Evolutionary conservation across 345 rosid genomes (phyloP), one percentile per base, ranked within the genome.

Genomic region (Dipteronia dyeriana): DNA sequence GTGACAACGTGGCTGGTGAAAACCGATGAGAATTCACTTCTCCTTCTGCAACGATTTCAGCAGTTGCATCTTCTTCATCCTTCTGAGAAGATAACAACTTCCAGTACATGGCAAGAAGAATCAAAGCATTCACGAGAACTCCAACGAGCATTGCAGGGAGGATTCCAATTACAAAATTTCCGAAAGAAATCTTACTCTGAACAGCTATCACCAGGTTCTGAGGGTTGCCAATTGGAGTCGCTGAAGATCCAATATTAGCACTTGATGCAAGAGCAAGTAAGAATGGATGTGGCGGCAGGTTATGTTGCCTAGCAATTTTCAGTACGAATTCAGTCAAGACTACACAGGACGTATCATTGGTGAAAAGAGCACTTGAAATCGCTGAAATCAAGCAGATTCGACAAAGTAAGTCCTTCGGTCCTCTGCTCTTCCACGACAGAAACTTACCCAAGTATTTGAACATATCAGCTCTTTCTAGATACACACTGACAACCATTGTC

Each of bases 171-270:
- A 93, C 79, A 82, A 95, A 95, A 20, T 62, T 73, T 70, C 90
- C 88, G 29, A 91, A 95, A 0, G 94, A 68, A 71, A 91, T 89
- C 81, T 76, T 79, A 75, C 94, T 90, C 73, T 88, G 89, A 66
- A 95, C 86, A 1, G 97, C 97, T 14, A 93, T 91, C 20, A 93
- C 91, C 74, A 95, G 85, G 77, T 93, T 93, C 71, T 95, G 98
- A 4, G 97, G 98, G 61, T 95, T 95, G 38, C 99, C 97, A 74
- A 93, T 95, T 0, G 97, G 94, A 78, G 98, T 93, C 2, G 92
- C 93, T 0, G 99, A 80, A 4, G 98, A 95, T 1, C 99, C 98
- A 0, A 93, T 93, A 75, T 95, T 95, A 0, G 96, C 94, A 79
- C 97, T 90, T 0, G 97, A 88, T 60, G 98, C 99, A 47, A 93